phyloP scores from a whole-genome alignment of 2,329 filamentous ascomycete genomes.

The Pseudogymnoascus sp. region DNA sequence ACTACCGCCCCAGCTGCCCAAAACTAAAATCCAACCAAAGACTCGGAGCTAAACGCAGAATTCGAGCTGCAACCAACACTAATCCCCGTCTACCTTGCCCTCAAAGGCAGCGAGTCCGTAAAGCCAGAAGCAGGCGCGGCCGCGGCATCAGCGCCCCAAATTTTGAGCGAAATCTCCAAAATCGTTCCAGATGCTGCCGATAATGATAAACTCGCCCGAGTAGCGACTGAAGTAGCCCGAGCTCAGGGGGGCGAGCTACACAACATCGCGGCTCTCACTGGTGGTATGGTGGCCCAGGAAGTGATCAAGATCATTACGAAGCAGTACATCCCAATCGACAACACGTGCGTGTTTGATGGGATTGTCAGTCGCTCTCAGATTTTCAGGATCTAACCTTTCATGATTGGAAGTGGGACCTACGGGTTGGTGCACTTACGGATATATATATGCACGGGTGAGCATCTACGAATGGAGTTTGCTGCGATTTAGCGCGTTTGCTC shows the following conservation, averaged over 20 bases:
- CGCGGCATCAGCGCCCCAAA: slow-evolving; percentile 41
- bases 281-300: slow-evolving; percentile 94
- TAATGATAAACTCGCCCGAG: slow-evolving; percentile 43
- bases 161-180: slow-evolving; percentile 39
- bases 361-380: neutral
- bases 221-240: slow-evolving; percentile 61
- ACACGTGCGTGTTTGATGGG: slow-evolving; percentile 63
- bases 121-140: slow-evolving; percentile 18
- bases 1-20: slow-evolving; percentile 7
- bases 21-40: slow-evolving; percentile 9
- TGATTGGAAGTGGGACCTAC: neutral
- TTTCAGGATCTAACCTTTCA: neutral
- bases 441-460: neutral
- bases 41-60: slow-evolving; percentile 11
- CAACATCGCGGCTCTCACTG: slow-evolving; percentile 79
- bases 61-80: slow-evolving; percentile 47
- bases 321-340: slow-evolving; percentile 64
- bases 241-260: slow-evolving; percentile 81
- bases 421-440: neutral
- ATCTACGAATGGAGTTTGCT: neutral
- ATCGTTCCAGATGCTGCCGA: slow-evolving; percentile 39
- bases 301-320: slow-evolving; percentile 80
- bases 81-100: slow-evolving; percentile 60
- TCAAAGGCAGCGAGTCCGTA: slow-evolving; percentile 43
- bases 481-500: neutral